Conservation (phyloP, 441 rosid species). For the Gossypium aridum region DNA sequence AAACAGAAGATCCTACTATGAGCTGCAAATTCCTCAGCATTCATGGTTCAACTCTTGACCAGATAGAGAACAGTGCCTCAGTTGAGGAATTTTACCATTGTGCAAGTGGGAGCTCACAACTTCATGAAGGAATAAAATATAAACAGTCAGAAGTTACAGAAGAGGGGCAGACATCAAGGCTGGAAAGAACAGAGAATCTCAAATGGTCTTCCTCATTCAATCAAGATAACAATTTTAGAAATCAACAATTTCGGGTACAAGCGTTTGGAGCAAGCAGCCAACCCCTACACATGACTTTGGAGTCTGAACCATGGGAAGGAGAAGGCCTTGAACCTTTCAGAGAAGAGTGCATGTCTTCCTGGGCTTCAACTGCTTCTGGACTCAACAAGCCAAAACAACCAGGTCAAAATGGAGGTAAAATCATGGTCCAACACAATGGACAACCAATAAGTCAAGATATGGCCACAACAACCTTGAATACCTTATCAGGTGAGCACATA, state of each 20-base stretch:
- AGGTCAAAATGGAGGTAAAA: slow-evolving; percentile 20
- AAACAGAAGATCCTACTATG: slow-evolving; percentile 41
- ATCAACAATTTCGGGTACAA: slow-evolving; percentile 21
- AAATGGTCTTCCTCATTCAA: slow-evolving; percentile 28
- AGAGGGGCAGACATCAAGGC: slow-evolving; percentile 28
- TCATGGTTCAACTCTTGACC: slow-evolving; percentile 27
- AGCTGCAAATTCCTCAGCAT: slow-evolving; percentile 28
- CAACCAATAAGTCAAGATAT: slow-evolving; percentile 21
- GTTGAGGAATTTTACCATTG: slow-evolving; percentile 33
- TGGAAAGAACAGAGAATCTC: slow-evolving; percentile 22
- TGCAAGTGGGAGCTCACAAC: slow-evolving; percentile 27
- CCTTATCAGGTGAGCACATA: slow-evolving; percentile 24
- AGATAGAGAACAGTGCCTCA: slow-evolving; percentile 22
- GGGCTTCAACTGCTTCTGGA: slow-evolving; percentile 42
- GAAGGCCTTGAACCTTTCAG: slow-evolving; percentile 32
- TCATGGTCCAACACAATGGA: slow-evolving; percentile 22
- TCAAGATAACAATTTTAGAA: slow-evolving; percentile 28
- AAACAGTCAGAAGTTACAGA: slow-evolving; percentile 26
- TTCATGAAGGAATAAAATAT: slow-evolving; percentile 25
- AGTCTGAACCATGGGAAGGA: slow-evolving; percentile 27
- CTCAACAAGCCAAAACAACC: slow-evolving; percentile 26
- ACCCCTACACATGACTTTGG: slow-evolving; percentile 23
- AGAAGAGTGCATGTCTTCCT: slow-evolving; percentile 44
- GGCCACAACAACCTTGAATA: slow-evolving; percentile 15
- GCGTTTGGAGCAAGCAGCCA: slow-evolving; percentile 26